Evolutionary conservation across 805 yeast genomes (phyloP), one percentile per base, ranked within the genome.

Genomic region (Yarrowia hollandica): DNA sequence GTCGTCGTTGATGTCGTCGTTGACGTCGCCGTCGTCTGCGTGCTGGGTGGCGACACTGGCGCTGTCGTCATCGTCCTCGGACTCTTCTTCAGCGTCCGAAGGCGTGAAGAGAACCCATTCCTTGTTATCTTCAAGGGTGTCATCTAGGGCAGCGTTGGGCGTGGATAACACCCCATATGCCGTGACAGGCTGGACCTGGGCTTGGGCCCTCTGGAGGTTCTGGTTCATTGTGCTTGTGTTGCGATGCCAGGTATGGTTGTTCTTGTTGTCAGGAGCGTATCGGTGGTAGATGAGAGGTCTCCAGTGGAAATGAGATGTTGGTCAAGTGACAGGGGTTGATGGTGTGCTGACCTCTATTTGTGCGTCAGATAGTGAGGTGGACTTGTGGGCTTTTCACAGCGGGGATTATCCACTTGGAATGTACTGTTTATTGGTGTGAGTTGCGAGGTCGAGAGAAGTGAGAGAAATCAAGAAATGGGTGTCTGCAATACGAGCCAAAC

Each of bases 21-120:
- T 14, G 14, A 44, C 35, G 35, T 44, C 30, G 37, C 48, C 62
- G 19, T 31, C 39, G 12, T 52, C 65, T 5, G 41, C 60, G 59
- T 22, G 60, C 28, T 55, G 41, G n/a, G 33, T 61, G 10, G 62
- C 61, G 28, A 37, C 61, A 18, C 39, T 34, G 11, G 41, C 58
- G 25, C 39, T 52, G 19, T 33, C 63, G 15, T 46, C 54, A 12
- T 41, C 65, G 19, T 59, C 61, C 8, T 59, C 64, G 9, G 62
- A 60, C 31, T 58, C 63, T 10, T 54, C 61, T 16, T 55, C 62
- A 3, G 61, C 59, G n/a, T 26, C 61, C 16, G 35, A 68, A 1
- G 75, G 75, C 21, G 74, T 68, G 62, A 73, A 73, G 42, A 73
- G 65, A 12, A 73, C 73, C 77, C 77, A 73, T 56, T 71, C 76